These are phyloP conservation scores for Xylaria curta DNA, from an alignment of 495 filamentous ascomycete species.

Conservation along the genomic window DNA sequence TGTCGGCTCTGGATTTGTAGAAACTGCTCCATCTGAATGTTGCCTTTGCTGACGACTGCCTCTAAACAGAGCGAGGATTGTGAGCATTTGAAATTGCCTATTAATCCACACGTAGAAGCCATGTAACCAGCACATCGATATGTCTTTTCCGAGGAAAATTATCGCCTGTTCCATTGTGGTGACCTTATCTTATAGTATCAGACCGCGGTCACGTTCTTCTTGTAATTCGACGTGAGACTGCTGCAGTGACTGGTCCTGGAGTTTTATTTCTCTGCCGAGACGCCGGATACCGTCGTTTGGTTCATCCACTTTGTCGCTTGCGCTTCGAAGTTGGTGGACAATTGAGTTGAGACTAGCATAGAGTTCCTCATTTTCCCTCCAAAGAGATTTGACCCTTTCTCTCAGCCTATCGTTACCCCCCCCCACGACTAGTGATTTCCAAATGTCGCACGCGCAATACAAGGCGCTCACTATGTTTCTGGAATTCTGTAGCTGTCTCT, in stretches of 20 bases:
- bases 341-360: neutral
- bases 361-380: neutral
- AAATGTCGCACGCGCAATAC: no score
- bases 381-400: neutral
- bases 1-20: neutral
- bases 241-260: neutral
- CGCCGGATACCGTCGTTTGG: neutral
- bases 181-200: neutral
- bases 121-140: neutral
- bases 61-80: neutral
- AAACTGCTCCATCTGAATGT: neutral
- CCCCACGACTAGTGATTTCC: neutral
- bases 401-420: neutral
- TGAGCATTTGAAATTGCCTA: neutral
- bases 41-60: neutral
- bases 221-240: neutral
- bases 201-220: neutral
- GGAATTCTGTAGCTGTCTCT: neutral
- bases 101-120: neutral
- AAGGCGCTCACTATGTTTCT: neutral
- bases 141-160: neutral
- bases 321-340: neutral
- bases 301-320: neutral
- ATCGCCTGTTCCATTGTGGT: neutral
- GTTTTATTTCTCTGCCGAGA: neutral